Base-by-base conservation (phyloP, 2,329 filamentous ascomycete genomes). In the Apiospora sp. region DNA sequence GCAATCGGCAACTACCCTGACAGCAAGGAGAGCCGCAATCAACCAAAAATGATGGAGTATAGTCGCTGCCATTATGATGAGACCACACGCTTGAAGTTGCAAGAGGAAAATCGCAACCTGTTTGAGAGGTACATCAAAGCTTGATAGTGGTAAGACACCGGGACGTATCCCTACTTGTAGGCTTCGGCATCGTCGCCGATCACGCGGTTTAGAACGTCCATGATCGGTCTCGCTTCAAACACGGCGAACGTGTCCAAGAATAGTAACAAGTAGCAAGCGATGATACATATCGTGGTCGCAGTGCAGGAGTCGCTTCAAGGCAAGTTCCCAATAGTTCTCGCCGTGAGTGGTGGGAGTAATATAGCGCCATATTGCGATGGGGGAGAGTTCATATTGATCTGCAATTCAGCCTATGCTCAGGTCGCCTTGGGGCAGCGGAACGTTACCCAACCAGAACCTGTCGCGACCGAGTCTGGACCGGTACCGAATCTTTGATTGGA, bases 1-100 rank as follows among this genome's bases (percentile, higher is more conserved):
- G 70, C 82, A 84, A 48, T 71, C 74, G 37, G 77, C 76, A 58
- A 75, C 58, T 19, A 71, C 75, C 46, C 72, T 73, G 14, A 75
- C 48, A 54, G 75, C 61, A 67, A 78, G 70, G 34, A 73, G 41
- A 16, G 43, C 44, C n/a, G 10, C n/a, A 41, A 48, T 44, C 16
- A 68, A 41, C 41, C 67, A 68, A 27, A 68, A 7, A 27, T 14
- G 41, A 48, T n/a, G 67, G 44, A 68, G 67, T 41, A 41, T n/a
- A 41, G 34, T 24, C 19, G 58, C 22, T 41, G 19, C 34, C 58
- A 64, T 64, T n/a, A 24, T 64, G 58, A 41, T 64, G 34, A 41
- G 19, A 64, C 34, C 58, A 24, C 58, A 41, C 58, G 34, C 10
- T 64, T 41, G 22, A 13, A 34, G 14, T 12, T 37, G 34, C 19